Percentiles rank a stretch among this genome's conserved stretches.
phyloP scores from a whole-genome alignment of 2,329 filamentous ascomycete species.

The Cordyceps fumosorosea region DNA sequence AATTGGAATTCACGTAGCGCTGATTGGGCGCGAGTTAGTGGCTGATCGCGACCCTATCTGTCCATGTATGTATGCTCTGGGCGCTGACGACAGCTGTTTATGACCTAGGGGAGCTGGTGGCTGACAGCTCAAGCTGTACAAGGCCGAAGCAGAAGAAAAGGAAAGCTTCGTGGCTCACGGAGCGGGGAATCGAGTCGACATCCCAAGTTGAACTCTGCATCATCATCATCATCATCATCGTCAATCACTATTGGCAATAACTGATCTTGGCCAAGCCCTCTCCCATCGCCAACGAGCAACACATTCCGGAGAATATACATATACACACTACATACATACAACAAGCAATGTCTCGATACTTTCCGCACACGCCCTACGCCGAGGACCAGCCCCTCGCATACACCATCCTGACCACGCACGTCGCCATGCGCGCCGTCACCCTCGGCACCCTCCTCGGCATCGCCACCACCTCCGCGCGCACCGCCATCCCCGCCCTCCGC shows the following conservation, averaged over 20 bases:
- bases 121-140: not conserved
- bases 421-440: constrained; percentile 49
- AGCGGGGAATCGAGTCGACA: not conserved
- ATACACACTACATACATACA: not conserved
- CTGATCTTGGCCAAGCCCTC: no score
- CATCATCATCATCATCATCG: not conserved
- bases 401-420: constrained; percentile 53
- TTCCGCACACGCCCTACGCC: constrained; percentile 49
- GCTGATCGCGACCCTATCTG: not conserved
- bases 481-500: constrained; percentile 24
- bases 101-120: not conserved
- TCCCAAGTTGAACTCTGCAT: not conserved
- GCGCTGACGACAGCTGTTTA: not conserved
- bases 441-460: constrained; percentile 44
- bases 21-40: not conserved
- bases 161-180: no score
- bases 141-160: no score
- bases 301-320: not conserved
- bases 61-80: not conserved
- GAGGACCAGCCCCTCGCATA: constrained; percentile 54
- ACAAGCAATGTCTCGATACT: constrained; percentile 45
- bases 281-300: not conserved
- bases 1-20: not conserved
- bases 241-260: not conserved
- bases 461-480: constrained; percentile 29